Conservation (phyloP, 176 grass and related monocot genomes). For the Otatea glauca region DNA sequence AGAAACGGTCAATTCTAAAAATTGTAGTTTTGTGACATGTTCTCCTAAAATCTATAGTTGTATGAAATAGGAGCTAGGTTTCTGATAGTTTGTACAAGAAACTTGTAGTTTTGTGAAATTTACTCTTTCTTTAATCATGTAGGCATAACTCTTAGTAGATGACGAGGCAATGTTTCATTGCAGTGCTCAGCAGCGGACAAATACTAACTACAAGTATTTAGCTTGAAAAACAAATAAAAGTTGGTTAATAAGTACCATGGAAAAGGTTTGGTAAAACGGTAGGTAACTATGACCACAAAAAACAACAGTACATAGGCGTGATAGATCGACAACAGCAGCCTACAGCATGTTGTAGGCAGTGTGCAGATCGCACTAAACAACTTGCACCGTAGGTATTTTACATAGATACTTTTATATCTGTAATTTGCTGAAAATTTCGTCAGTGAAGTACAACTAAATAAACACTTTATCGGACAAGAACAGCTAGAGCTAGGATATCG, state of each 20-base stretch:
- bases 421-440: slow-evolving; percentile 5
- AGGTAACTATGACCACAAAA: slow-evolving; percentile 15
- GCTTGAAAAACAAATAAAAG: neutral
- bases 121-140: neutral
- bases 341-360: slow-evolving; percentile 3
- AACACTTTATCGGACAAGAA: slow-evolving; percentile 12
- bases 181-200: neutral
- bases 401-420: neutral
- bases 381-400: slow-evolving; percentile 10
- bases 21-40: too few relatives aligned
- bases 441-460: neutral
- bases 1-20: too few relatives aligned
- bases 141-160: neutral
- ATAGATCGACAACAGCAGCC: neutral
- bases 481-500: neutral
- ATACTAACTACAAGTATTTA: neutral
- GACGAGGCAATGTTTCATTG: neutral
- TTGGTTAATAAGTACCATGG: neutral
- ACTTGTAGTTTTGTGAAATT: too few relatives aligned
- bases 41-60: too few relatives aligned
- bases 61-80: too few relatives aligned
- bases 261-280: neutral
- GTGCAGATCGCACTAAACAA: slow-evolving; percentile 51
- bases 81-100: too few relatives aligned
- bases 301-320: neutral